Base-by-base conservation (phyloP, 768 basidiomycete genomes). In the Lepiota venenata region DNA sequence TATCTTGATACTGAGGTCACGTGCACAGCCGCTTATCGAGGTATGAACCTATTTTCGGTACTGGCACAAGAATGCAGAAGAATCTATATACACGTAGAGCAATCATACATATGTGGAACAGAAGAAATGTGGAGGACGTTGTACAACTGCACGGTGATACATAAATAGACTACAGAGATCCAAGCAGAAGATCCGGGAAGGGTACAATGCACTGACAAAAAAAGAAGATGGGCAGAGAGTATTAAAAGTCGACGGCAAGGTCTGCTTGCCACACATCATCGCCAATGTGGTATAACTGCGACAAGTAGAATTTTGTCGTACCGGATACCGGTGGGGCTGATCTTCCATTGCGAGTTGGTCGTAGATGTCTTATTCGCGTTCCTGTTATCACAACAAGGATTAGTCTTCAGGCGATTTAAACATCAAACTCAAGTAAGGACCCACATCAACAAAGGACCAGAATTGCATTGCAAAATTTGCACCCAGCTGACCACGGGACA, bases 401-500 rank as follows among this genome's bases (percentile, higher is more conserved):
- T 7, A 9, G 14, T 20, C 1, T 7, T 22, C 4, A 20, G 21
- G 5, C 2, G 15, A 36, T 11, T 32, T 11, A 32, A 8, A 11
- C 32, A 3, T 8, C 3, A 32, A 11, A 32, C 8, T 2, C 10
- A 14, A 35, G 21, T 14, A 25, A 5, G 2, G 5, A 38, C 47
- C 37, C 29, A 51, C 55, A 50, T 58, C 58, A 15, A 58, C 40
- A 44, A 50, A 58, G 22, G 53, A 42, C 48, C 54, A 47, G 36
- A 55, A 39, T 29, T 55, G 52, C 44, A 46, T 38, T 16, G 79
- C 71, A 16, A 81, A 58, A 1, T 64, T 61, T 1, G 66, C 63
- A 0, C 69, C 79, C 5, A 81, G 64, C 41, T 74, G 69, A 1
- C 70, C 73, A 1, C 79, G 71, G 1, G 80, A 78, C 18, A 79